Evolutionary conservation across 495 filamentous ascomycete species (phyloP).

Genomic region (Pyronema domesticum): DNA sequence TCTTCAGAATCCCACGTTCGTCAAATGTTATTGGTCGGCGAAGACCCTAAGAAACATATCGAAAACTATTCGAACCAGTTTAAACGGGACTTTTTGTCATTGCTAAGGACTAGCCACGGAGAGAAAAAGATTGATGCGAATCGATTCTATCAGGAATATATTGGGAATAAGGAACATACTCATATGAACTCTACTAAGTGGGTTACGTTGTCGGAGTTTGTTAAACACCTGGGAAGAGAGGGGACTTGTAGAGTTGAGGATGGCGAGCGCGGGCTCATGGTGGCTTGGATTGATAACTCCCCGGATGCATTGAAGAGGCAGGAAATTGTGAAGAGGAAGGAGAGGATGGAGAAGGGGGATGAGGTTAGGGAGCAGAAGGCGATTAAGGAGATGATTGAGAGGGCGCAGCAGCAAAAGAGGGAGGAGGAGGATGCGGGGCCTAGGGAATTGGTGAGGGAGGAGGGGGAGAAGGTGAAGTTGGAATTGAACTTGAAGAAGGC

Average conservation of each 20-base stretch:
- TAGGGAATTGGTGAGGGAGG: slow-evolving; percentile 43
- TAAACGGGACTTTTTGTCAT: slow-evolving; percentile 54
- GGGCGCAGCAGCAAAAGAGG: slow-evolving; percentile 50
- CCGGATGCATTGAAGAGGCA: slow-evolving; percentile 63
- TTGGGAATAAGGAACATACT: slow-evolving; percentile 61
- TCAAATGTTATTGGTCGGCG: slow-evolving; percentile 67
- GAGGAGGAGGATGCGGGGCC: slow-evolving; percentile 31
- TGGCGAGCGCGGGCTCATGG: slow-evolving; percentile 67
- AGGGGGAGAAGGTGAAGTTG: slow-evolving; percentile 71
- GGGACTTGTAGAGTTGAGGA: slow-evolving; percentile 77
- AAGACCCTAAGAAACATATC: slow-evolving; percentile 64
- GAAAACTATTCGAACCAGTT: slow-evolving; percentile 63
- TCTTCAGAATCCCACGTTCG: slow-evolving; percentile 68
- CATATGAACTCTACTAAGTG: slow-evolving; percentile 90
- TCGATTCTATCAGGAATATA: slow-evolving; percentile 83
- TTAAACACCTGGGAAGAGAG: slow-evolving; percentile 63
- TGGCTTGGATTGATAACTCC: slow-evolving; percentile 80
- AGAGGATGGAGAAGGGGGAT: slow-evolving; percentile 70
- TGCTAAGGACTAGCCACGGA: slow-evolving; percentile 61
- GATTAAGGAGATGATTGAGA: slow-evolving; percentile 61
- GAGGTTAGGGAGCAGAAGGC: slow-evolving; percentile 70
- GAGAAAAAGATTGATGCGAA: slow-evolving; percentile 75
- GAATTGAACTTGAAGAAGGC: slow-evolving; percentile 31
- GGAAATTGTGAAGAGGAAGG: slow-evolving; percentile 65
- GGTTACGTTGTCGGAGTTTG: slow-evolving; percentile 72